Evolutionary conservation across 2,329 filamentous ascomycete genomes (phyloP), one percentile per base, ranked within the genome.

Genomic region (Harringtonia lauricola): DNA sequence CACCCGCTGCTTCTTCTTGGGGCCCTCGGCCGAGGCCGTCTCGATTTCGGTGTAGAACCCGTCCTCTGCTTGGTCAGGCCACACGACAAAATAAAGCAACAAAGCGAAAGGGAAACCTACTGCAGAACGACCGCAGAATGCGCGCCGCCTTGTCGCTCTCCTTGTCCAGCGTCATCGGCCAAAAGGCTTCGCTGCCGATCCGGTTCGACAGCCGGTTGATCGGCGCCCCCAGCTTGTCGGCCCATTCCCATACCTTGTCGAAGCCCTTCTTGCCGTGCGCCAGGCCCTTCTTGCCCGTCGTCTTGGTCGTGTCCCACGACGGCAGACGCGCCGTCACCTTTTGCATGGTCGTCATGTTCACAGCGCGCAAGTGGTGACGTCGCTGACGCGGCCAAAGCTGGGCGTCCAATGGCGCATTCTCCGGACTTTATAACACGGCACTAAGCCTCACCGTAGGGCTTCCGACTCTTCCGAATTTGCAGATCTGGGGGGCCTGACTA

Each of bases 131-230:
- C 53, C 81, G 72, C 46, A 87, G 62, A 39, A 87, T 87, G 24
- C 83, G 72, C 19, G 83, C 83, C 3, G 82, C 81, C 63, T 87
- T 87, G 64, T 83, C 80, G 55, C 78, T 79, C 63, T 87, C 83
- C 56, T 81, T 80, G 54, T 86, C 81, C 52, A 87, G 64, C 5
- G 74, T 77, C 24, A 79, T 83, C 3, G 83, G 83, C 83, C 82
- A 86, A 57, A 85, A 86, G 13, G 81, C 80, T 57, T 87, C 83
- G 22, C 78, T 74, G 47, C 82, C 82, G 35, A 87, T 50, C 9
- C 45, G 43, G 37, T 52, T 52, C 8, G 48, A 43, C 13, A 52
- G 39, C 18, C 50, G 48, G 41, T 52, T 52, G 28, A 52, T 43
- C 12, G 50, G 50, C 9, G 50, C 51, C 30, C 50, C 51, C 10